These are phyloP conservation scores for Zelopaecilomyces penicillatus DNA, from an alignment of 2,329 filamentous ascomycete genomes.

Conservation along the genomic window DNA sequence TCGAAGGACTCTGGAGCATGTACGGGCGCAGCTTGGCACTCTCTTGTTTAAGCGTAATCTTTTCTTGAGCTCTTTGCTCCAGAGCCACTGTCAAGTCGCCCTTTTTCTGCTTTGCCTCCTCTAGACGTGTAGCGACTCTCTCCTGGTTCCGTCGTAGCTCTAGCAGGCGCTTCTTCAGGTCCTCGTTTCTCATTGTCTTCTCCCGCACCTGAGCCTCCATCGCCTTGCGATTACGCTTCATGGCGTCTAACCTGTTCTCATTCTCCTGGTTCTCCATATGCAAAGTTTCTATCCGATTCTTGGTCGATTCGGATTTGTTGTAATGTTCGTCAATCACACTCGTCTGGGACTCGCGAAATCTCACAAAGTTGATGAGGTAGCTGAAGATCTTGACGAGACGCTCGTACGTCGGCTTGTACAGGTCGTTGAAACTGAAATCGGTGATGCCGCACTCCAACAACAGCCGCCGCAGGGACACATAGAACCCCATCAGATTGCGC, in stretches of 20 bases:
- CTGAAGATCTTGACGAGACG: constrained; percentile 92
- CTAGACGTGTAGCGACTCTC: constrained; percentile 70
- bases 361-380: constrained; percentile 97
- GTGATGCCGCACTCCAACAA: constrained; percentile 82
- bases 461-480: constrained; percentile 70
- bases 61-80: constrained; percentile 63
- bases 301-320: constrained; percentile 80
- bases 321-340: constrained; percentile 85
- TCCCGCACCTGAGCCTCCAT: constrained; percentile 77
- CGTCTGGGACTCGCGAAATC: constrained; percentile 91
- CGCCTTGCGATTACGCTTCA: constrained; percentile 68
- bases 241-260: constrained; percentile 68
- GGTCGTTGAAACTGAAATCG: constrained; percentile 87
- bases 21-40: constrained; percentile 86
- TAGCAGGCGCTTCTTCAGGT: constrained; percentile 72
- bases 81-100: constrained; percentile 62
- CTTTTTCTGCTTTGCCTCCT: constrained; percentile 76
- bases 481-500: constrained; percentile 93
- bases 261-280: constrained; percentile 83
- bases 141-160: constrained; percentile 78
- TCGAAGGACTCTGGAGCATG: constrained; percentile 77
- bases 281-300: constrained; percentile 77
- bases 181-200: constrained; percentile 78
- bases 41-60: constrained; percentile 69
- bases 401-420: constrained; percentile 84